Conservation (phyloP, 805 yeast species). For the Pichia rugopelliculosa region DNA sequence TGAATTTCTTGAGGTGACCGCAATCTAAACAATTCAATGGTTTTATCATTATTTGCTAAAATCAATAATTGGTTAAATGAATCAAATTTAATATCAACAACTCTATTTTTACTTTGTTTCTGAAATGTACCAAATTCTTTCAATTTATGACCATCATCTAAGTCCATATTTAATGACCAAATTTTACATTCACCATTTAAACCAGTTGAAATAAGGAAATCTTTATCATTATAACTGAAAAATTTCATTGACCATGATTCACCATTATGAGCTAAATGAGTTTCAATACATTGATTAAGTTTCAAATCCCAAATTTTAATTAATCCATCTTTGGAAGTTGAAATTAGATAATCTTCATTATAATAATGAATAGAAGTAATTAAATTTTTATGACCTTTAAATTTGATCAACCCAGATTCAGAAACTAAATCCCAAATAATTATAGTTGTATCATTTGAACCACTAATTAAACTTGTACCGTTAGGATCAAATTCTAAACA, state of each 20-base stretch:
- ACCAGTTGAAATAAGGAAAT: constrained; percentile 61
- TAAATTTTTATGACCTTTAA: constrained; percentile 84
- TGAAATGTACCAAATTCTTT: constrained; percentile 61
- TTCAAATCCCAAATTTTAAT: constrained; percentile 91
- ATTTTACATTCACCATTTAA: constrained; percentile 75
- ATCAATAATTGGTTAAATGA: constrained; percentile 45
- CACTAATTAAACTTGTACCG: constrained; percentile 82
- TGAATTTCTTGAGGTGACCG: constrained; percentile 70
- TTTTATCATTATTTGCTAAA: constrained; percentile 73
- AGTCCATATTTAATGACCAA: constrained; percentile 62
- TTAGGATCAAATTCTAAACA: constrained; percentile 61
- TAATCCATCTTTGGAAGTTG: constrained; percentile 83
- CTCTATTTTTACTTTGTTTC: constrained; percentile 70
- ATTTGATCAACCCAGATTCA: constrained; percentile 80
- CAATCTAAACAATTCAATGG: constrained; percentile 71
- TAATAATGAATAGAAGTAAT: constrained; percentile 68
- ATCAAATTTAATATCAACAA: constrained; percentile 50
- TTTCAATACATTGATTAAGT: constrained; percentile 84
- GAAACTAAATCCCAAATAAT: constrained; percentile 94
- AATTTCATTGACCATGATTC: constrained; percentile 83
- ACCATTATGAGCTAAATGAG: constrained; percentile 87
- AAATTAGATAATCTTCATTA: constrained; percentile 55
- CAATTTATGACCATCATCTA: constrained; percentile 32
- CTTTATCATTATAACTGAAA: constrained; percentile 33
- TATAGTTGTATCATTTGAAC: constrained; percentile 76